Evolutionary conservation across 148 eudicot genomes (phyloP).

Genomic region (Polygonum maritimum): DNA sequence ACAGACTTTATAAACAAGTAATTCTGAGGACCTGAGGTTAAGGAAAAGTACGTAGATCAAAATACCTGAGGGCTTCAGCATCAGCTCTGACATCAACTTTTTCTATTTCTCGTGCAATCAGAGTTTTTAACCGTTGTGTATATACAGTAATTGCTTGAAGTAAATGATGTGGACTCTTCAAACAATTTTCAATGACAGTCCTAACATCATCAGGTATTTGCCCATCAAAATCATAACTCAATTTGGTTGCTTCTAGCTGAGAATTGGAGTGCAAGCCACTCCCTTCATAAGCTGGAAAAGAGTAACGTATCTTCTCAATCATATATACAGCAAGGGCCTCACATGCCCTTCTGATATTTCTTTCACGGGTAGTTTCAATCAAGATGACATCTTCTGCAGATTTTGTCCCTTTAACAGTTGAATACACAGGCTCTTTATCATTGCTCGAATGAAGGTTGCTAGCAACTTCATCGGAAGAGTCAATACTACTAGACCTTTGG

Average conservation of each 20-base stretch:
- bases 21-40: neutral
- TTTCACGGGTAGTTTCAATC: conserved; percentile 83
- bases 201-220: conserved; percentile 73
- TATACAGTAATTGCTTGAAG: conserved; percentile 77
- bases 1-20: neutral
- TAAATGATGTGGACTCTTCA: conserved; percentile 77
- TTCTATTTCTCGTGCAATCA: conserved; percentile 68
- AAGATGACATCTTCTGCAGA: conserved; percentile 83
- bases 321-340: conserved; percentile 67
- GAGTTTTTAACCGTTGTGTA: conserved; percentile 60
- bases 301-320: conserved; percentile 62
- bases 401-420: conserved; percentile 76
- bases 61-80: conserved; percentile 94
- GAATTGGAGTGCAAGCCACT: conserved; percentile 73
- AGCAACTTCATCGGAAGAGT: conserved; percentile 47
- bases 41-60: conserved; percentile 17
- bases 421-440: conserved; percentile 70
- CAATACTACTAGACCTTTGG: conserved; percentile 45
- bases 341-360: conserved; percentile 77
- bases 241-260: conserved; percentile 69
- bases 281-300: conserved; percentile 97
- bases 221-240: conserved; percentile 70
- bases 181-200: conserved; percentile 56
- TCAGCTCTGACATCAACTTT: conserved; percentile 96
- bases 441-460: conserved; percentile 42